Evolutionary conservation across 1,284 basidiomycete species (phyloP).

Genomic region (Apiotrichum mycotoxinovorans): DNA sequence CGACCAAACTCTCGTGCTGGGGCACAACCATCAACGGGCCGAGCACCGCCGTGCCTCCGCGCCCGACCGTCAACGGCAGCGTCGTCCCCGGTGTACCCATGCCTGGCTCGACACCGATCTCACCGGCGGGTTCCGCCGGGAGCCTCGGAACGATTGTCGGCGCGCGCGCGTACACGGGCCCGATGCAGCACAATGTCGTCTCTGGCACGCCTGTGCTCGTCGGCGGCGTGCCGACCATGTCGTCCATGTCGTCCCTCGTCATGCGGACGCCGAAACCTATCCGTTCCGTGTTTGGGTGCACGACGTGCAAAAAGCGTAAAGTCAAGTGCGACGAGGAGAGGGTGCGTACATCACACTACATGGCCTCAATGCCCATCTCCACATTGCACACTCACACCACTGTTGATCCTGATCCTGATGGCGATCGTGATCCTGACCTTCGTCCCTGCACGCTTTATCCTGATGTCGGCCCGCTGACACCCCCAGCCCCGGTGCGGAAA

Average conservation of each 20-base stretch:
- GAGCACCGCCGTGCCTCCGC: neutral
- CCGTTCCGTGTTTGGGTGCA: conserved; percentile 16
- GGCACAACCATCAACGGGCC: neutral
- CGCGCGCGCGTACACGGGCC: neutral
- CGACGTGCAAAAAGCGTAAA: conserved; percentile 16
- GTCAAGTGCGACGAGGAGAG: conserved; percentile 17
- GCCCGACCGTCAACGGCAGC: neutral
- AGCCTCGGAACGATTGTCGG: neutral
- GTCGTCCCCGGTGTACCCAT: no score
- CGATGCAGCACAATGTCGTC: neutral
- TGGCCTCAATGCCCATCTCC: no score
- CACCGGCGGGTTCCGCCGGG: no score
- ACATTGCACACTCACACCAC: no score
- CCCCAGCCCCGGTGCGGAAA: conserved; percentile 12
- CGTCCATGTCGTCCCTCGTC: neutral
- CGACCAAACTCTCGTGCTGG: neutral
- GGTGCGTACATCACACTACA: conserved; percentile 3
- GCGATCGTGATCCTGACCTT: neutral
- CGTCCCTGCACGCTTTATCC: neutral
- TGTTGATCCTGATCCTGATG: no score
- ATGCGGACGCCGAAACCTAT: neutral
- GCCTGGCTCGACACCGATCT: no score
- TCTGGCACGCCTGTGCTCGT: neutral
- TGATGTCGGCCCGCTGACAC: neutral
- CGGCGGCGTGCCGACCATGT: no score